Evolutionary conservation across 2,329 filamentous ascomycete genomes (phyloP), one percentile per base, ranked within the genome.

Genomic region (Fusarium albidum): DNA sequence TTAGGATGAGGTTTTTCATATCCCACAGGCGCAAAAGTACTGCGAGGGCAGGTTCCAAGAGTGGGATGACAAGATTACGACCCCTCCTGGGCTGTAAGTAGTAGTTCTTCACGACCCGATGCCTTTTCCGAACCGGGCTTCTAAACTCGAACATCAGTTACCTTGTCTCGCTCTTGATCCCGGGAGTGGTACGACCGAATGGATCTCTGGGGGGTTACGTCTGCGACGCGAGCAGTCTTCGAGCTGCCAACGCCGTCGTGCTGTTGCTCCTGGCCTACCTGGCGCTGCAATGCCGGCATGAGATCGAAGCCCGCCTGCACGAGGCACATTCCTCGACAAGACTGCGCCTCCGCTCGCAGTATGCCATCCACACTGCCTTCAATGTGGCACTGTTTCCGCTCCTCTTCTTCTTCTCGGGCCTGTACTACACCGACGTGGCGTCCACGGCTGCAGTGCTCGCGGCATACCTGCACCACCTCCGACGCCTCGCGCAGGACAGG

Each of bases 11-110:
- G 79, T 92, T 26, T 96, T 95, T 59, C 91, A 99, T 71, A 88
- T 97, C 17, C 91, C 92, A 0, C 95, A 99, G 74, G 92, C 92
- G 0, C 91, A 96, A 67, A 85, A 84, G 26, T 99, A 96, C 72
- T 97, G 93, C 72, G 72, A 82, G 33, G 87, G 89, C 10, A 82
- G 82, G 47, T 96, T 89, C 76, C 70, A 73, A 11, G 81, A 91
- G 49, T 99, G 95, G 95, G 93, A 99, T 73, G 89, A 94, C 54
- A 99, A 98, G 72, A 95, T 99, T 69, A 99, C 95, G 0, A 99
- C 95, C 2, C 95, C 95, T 1, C 94, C 95, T 1, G 95, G 93
- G 28, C 77, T 99, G 77, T 92, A 79, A 71, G 79, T 66, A 29
- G 12, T 11, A 11, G 28, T 27, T 6, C n/a, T n/a, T n/a, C n/a